Base-by-base conservation (phyloP, 2,329 filamentous ascomycete genomes). In the Scortechinia acanthostroma region DNA sequence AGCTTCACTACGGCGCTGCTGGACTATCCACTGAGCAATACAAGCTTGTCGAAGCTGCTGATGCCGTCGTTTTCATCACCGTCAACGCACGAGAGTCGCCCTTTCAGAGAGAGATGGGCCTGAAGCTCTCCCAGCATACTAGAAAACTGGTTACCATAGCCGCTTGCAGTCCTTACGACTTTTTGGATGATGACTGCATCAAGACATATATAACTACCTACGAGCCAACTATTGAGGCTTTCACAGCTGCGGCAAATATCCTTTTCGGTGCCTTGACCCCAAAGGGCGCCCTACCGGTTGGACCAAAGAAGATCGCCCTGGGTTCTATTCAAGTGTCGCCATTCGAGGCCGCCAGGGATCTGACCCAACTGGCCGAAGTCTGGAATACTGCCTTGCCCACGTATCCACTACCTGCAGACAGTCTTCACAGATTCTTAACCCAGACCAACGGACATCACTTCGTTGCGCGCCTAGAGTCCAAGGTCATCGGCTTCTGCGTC, bases 91-190 rank as follows among this genome's bases (percentile, higher is more conserved):
- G 51, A 10, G 53, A 64, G 40, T 62, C 59, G 13, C 49, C 54
- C 1, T 63, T 61, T 43, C 65, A 70, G 45, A 60, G 55, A 42
- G 47, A 49, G 0, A 48, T 68, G 10, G 65, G 60, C 0, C 48
- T 58, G 10, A 50, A 58, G n/a, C 52, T 68, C 17, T 53, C 57
- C 17, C 51, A 50, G 4, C 55, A 53, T 25, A 50, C 54, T 21
- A 53, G 53, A 3, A 59, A 55, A 5, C 42, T 67, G 30, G 59
- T 70, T 40, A 52, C 57, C 10, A 55, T 70, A 48, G 66, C 65
- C 22, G 64, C 62, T 3, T 66, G 64, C 46, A 64, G 59, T 49
- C 66, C 67, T 2, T 70, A 69, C 45, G 68, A 70, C 47, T 68
- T 70, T 21, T 51, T 70, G 3, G 56, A 65, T 19, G 58, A 59